Evolutionary conservation across 768 basidiomycete species (phyloP).

Genomic region (Trametes sanguinea): DNA sequence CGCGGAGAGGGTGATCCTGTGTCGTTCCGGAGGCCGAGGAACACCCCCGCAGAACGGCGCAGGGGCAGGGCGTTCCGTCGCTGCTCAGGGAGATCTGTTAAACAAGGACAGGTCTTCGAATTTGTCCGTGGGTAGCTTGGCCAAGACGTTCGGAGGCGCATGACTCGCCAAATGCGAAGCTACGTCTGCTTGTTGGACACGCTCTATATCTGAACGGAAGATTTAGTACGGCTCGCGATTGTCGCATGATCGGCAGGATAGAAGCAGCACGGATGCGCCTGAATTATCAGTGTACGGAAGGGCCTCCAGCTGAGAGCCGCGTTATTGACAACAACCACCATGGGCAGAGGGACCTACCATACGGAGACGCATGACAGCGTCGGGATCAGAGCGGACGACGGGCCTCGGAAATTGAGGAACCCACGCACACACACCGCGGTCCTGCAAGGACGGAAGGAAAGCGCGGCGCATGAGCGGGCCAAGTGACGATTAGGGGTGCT

Average conservation of each 20-base stretch:
- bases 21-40: slow-evolving; percentile 8
- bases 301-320: not conserved
- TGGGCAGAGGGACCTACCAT: not conserved
- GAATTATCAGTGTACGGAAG: no score
- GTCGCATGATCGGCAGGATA: no score
- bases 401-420: not conserved
- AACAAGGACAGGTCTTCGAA: not conserved
- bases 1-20: not conserved
- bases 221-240: no score
- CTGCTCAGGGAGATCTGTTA: not conserved
- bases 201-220: not conserved
- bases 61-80: not conserved
- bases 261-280: no score
- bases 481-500: not conserved
- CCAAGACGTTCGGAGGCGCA: not conserved
- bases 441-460: not conserved
- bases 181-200: not conserved
- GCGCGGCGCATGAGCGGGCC: not conserved
- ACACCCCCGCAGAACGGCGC: not conserved
- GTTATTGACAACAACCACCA: not conserved
- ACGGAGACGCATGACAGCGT: not conserved
- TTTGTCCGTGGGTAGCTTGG: not conserved
- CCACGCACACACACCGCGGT: not conserved
- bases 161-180: not conserved
- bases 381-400: not conserved